These are phyloP conservation scores for Brettanomyces custersianus DNA, from an alignment of 805 yeast genomes.

Conservation along the genomic window DNA sequence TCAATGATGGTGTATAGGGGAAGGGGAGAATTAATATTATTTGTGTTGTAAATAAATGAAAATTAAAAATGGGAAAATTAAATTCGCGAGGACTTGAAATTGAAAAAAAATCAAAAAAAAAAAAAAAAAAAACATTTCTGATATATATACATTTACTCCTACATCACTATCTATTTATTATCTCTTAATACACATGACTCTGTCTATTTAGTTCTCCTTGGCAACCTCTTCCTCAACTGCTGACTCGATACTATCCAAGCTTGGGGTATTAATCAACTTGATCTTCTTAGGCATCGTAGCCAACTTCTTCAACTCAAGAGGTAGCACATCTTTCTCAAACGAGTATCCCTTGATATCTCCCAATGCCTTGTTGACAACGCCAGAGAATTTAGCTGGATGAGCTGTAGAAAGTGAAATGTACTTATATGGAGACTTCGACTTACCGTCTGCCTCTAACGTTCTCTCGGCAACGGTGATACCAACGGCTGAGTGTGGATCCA, in stretches of 20 bases:
- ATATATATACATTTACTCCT: too few relatives aligned
- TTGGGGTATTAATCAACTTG: constrained; percentile 59
- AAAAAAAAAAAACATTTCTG: background rate
- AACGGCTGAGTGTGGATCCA: constrained; percentile 96
- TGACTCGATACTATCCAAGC: constrained; percentile 63
- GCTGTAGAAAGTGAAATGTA: constrained; percentile 88
- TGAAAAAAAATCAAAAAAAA: background rate
- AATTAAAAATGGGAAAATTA: background rate
- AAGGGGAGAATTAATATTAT: too few relatives aligned
- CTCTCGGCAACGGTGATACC: constrained; percentile 77
- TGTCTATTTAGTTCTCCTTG: background rate
- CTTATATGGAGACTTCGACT: constrained; percentile 29
- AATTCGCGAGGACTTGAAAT: background rate
- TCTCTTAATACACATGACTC: too few relatives aligned
- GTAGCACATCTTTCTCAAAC: constrained; percentile 82
- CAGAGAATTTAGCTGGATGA: constrained; percentile 97
- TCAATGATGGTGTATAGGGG: background rate
- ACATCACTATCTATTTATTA: constrained; percentile 1
- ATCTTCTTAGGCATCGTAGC: constrained; percentile 67
- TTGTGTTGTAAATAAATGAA: background rate
- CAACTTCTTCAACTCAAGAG: constrained; percentile 74
- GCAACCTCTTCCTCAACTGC: constrained; percentile 64
- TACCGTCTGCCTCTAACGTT: constrained; percentile 33
- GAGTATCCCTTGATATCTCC: constrained; percentile 60
- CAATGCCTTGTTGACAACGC: constrained; percentile 83